These are phyloP conservation scores for Fusarium armeniacum DNA, from an alignment of 2,329 filamentous ascomycete species.

Conservation along the genomic window DNA sequence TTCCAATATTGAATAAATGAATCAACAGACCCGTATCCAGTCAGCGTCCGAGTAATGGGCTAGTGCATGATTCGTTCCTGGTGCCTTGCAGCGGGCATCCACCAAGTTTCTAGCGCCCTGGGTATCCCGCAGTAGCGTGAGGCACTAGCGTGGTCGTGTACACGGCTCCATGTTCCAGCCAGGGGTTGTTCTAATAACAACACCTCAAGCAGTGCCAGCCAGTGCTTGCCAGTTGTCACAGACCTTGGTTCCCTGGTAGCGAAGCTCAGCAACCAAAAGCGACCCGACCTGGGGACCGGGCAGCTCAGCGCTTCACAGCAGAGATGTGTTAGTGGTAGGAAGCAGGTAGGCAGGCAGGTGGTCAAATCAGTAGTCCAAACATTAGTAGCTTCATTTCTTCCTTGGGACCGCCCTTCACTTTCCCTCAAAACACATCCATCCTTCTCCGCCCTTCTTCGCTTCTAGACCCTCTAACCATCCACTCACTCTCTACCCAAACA, in stretches of 20 bases:
- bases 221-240: constrained; percentile 34
- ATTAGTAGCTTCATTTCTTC: constrained; percentile 48
- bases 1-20: constrained; percentile 24
- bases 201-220: constrained; percentile 6
- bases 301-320: constrained; percentile 16
- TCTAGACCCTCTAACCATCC: constrained; percentile 2
- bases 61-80: constrained; percentile 38
- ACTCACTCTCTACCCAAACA: constrained; percentile 9
- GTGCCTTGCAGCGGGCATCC: constrained; percentile 41
- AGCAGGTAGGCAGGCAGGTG: not conserved
- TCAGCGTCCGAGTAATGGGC: constrained; percentile 11
- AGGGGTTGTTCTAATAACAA: constrained; percentile 39
- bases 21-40: not conserved
- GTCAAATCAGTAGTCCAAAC: constrained; percentile 38
- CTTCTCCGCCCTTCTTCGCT: constrained; percentile 19
- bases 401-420: constrained; percentile 33
- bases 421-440: constrained; percentile 25
- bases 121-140: constrained; percentile 23
- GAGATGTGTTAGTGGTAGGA: not conserved
- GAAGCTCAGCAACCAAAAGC: not conserved
- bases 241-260: not conserved
- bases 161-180: constrained; percentile 18
- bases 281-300: constrained; percentile 13
- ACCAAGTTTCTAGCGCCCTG: constrained; percentile 37
- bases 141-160: constrained; percentile 28